Evolutionary conservation across 441 rosid genomes (phyloP).

Genomic region (Breynia disticha): DNA sequence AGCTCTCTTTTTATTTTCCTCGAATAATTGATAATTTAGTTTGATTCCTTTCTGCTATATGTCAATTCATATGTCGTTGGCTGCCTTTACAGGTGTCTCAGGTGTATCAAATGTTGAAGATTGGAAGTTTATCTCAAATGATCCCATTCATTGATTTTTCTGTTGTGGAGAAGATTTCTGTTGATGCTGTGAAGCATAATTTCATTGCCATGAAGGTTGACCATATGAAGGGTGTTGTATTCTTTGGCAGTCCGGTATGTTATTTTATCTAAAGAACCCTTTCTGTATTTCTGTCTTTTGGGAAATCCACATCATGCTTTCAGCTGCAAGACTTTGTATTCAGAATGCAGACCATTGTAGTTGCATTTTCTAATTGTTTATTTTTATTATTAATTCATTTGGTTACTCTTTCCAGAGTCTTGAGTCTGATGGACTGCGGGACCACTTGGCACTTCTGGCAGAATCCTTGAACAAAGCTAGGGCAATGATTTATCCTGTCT

Average conservation of each 20-base stretch:
- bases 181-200: conserved; percentile 76
- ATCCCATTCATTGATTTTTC: conserved; percentile 78
- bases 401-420: conserved; percentile 48
- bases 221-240: conserved; percentile 63
- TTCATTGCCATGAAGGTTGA: conserved; percentile 88
- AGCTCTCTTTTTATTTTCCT: not conserved
- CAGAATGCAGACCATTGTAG: too few species aligned
- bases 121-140: conserved; percentile 67
- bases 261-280: not conserved
- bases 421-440: conserved; percentile 76
- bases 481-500: conserved; percentile 61
- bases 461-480: conserved; percentile 73
- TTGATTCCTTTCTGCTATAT: not conserved
- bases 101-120: conserved; percentile 77
- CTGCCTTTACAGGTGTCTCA: conserved; percentile 61
- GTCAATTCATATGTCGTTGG: not conserved
- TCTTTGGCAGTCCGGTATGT: conserved; percentile 64
- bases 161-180: conserved; percentile 80
- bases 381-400: not conserved
- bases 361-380: not conserved
- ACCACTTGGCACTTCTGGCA: conserved; percentile 61
- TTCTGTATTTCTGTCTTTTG: not conserved
- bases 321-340: too few species aligned
- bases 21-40: not conserved
- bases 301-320: too few species aligned